These are phyloP conservation scores for Hymenoscyphus salicellus DNA, from an alignment of 2,329 filamentous ascomycete genomes.

Conservation along the genomic window DNA sequence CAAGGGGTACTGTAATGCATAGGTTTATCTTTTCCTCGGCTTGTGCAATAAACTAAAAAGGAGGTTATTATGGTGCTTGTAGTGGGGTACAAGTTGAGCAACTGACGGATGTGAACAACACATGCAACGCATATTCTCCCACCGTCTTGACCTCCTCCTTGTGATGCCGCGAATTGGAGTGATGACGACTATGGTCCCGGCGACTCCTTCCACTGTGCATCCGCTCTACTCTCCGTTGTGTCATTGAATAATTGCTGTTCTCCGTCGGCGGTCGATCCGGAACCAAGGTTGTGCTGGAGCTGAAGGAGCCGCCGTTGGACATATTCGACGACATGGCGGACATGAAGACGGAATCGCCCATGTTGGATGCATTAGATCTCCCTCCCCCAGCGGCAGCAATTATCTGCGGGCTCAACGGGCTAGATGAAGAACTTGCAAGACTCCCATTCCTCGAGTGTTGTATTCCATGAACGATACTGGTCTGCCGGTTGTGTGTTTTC, in stretches of 20 bases:
- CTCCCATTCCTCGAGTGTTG: constrained; percentile 91
- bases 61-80: constrained; percentile 35
- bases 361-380: constrained; percentile 33
- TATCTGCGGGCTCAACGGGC: constrained; percentile 83
- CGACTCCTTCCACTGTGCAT: constrained; percentile 67
- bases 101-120: constrained; percentile 85
- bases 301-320: constrained; percentile 31
- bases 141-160: constrained; percentile 83
- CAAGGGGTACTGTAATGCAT: constrained; percentile 75
- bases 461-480: constrained; percentile 93
- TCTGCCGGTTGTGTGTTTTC: constrained; percentile 79
- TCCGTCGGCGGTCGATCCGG: constrained; percentile 44
- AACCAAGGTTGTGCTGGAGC: constrained; percentile 31
- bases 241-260: constrained; percentile 42
- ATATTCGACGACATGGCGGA: constrained; percentile 29
- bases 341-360: constrained; percentile 32
- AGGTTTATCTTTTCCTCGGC: constrained; percentile 95
- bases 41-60: constrained; percentile 75
- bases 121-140: constrained; percentile 95
- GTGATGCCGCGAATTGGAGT: constrained; percentile 56
- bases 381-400: constrained; percentile 62
- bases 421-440: constrained; percentile 73
- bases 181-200: constrained; percentile 70
- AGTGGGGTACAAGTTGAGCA: constrained; percentile 11
- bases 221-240: constrained; percentile 55